Evolutionary conservation across 176 grass and related monocot species (phyloP).

Genomic region (Cenchrus fungigraminus): DNA sequence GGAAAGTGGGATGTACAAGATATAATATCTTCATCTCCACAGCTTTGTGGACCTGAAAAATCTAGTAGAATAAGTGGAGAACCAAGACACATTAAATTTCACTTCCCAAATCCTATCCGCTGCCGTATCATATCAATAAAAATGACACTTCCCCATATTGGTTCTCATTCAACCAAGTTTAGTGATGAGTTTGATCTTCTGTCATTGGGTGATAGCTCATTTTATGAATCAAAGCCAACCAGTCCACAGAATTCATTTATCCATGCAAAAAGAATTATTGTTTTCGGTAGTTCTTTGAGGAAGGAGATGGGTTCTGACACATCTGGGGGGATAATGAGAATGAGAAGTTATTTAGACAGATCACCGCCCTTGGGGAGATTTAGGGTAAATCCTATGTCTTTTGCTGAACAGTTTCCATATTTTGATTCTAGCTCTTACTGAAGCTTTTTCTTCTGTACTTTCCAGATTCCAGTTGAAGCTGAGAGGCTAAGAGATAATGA

Average conservation of each 20-base stretch:
- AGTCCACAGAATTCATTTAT: slow-evolving; percentile 56
- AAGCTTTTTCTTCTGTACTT: slow-evolving; percentile 38
- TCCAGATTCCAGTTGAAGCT: slow-evolving; percentile 78
- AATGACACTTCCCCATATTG: slow-evolving; percentile 58
- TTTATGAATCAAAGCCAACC: slow-evolving; percentile 49
- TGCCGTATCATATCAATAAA: slow-evolving; percentile 92
- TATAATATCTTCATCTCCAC: slow-evolving; percentile 61
- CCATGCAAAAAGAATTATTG: slow-evolving; percentile 91
- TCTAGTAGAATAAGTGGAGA: slow-evolving; percentile 47
- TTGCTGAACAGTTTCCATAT: slow-evolving; percentile 28
- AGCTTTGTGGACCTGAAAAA: slow-evolving; percentile 78
- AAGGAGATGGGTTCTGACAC: slow-evolving; percentile 65
- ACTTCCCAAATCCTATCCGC: slow-evolving; percentile 77
- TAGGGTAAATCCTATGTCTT: slow-evolving; percentile 63
- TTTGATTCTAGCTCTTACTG: slow-evolving; percentile 35
- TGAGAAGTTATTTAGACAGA: slow-evolving; percentile 77
- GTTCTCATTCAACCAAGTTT: slow-evolving; percentile 53
- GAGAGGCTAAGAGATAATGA: slow-evolving; percentile 87
- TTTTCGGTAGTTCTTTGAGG: slow-evolving; percentile 75
- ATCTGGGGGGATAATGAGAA: slow-evolving; percentile 71
- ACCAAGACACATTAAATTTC: slow-evolving; percentile 86
- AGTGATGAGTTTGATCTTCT: slow-evolving; percentile 76
- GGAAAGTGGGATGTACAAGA: slow-evolving; percentile 89
- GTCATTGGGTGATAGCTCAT: slow-evolving; percentile 66
- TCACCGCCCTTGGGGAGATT: slow-evolving; percentile 76